phyloP scores from a whole-genome alignment of 495 filamentous ascomycete species.

The Tuber umbilicatum region DNA sequence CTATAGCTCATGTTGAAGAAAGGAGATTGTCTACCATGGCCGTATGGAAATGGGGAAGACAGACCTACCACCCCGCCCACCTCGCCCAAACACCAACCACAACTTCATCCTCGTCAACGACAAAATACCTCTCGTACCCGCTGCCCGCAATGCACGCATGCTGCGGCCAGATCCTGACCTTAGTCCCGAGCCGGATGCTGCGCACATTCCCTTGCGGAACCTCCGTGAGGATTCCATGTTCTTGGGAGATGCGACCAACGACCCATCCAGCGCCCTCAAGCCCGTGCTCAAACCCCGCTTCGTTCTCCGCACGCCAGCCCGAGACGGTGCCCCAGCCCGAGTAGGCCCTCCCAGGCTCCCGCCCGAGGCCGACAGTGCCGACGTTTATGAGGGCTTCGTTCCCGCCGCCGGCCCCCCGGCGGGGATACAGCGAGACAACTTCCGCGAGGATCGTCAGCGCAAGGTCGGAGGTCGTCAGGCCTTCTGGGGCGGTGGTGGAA shows the following conservation, averaged over 20 bases:
- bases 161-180: slow-evolving; percentile 72
- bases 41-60: background rate
- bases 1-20: background rate
- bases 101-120: slow-evolving; percentile 64
- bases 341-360: slow-evolving; percentile 67
- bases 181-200: slow-evolving; percentile 55
- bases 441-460: slow-evolving; percentile 67
- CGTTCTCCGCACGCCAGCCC: slow-evolving; percentile 48
- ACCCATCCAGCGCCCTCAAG: slow-evolving; percentile 51
- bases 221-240: slow-evolving; percentile 59
- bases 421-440: slow-evolving; percentile 63
- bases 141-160: slow-evolving; percentile 76
- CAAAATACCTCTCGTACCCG: slow-evolving; percentile 64
- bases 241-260: slow-evolving; percentile 58
- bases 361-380: slow-evolving; percentile 64
- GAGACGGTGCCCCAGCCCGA: slow-evolving; percentile 66
- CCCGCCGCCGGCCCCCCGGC: slow-evolving; percentile 47
- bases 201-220: slow-evolving; percentile 41
- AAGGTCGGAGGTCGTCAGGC: slow-evolving; percentile 51
- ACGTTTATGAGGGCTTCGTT: slow-evolving; percentile 66
- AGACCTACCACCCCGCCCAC: slow-evolving; percentile 52
- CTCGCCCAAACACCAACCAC: slow-evolving; percentile 62
- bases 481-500: slow-evolving; percentile 39
- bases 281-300: slow-evolving; percentile 13
- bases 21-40: background rate